Evolutionary conservation across 2,329 filamentous ascomycete species (phyloP), one percentile per base, ranked within the genome.

Genomic region (Aureobasidium subglaciale): DNA sequence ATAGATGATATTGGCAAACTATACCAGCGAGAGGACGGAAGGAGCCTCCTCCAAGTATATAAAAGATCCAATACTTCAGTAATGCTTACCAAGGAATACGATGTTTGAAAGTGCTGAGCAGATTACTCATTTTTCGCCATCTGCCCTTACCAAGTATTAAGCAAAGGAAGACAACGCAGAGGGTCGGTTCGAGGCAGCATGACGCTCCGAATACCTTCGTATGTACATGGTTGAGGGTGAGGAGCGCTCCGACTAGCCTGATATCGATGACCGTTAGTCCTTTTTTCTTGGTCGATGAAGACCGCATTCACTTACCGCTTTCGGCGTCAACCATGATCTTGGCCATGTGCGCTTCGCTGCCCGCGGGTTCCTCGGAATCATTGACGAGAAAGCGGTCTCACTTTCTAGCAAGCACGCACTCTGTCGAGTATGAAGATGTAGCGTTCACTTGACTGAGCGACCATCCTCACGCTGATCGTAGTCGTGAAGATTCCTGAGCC

Each of bases 231-330:
- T 6, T 38, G 34, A 20, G 10, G 20, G 18, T n/a, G n/a, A 27
- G 38, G n/a, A 29, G 22, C 46, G 32, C 29, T 50, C 46, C 34
- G 46, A 50, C 46, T 38, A 34, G 22, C 34, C 24, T 50, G 15
- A 34, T 27, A 50, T 18, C 9, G 15, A 50, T 38, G 30, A 37
- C 45, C 32, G 34, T 35, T 35, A 35, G 34, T 29, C 35, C 35
- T 30, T 48, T 48, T 46, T 48, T 48, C 25, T 18, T 15, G 13
- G 9, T 7, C 13, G n/a, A 29, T 9, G n/a, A 18, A 10, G 7
- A 24, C 16, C 46, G 46, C 22, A 20, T 15, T 50, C 32, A 50
- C 20, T 16, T 50, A 27, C 32, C 46, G 34, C 34, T 34, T 50
- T 50, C n/a, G n/a, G 46, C n/a, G 38, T 15, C 1, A 9, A n/a